Conservation (phyloP, 352 stramenopile species). For the Pythium biforme region DNA sequence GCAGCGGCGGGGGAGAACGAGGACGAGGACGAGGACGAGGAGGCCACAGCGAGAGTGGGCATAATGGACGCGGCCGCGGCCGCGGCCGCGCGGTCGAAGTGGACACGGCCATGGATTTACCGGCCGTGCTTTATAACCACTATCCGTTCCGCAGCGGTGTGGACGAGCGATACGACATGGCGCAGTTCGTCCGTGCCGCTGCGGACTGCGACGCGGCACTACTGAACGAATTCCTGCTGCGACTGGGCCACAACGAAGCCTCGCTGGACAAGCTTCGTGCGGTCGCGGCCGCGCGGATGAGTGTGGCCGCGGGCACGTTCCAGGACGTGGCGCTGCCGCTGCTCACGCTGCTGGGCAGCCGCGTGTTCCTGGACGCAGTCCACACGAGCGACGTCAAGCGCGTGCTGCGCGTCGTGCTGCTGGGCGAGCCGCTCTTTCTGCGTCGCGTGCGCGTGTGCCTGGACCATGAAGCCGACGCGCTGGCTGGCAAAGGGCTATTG, state of each 20-base stretch:
- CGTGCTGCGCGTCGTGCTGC: conserved; percentile 19
- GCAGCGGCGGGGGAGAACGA: neutral
- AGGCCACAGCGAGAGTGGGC: no score
- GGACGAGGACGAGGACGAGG: neutral
- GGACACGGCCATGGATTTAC: conserved; percentile 8
- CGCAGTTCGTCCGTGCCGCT: conserved; percentile 10
- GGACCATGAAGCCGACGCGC: neutral
- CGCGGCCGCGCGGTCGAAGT: neutral
- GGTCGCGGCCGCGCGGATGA: conserved; percentile 7
- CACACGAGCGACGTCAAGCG: conserved; percentile 24
- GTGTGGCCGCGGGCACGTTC: conserved; percentile 10
- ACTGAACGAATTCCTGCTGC: conserved; percentile 11
- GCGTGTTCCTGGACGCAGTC: conserved; percentile 43
- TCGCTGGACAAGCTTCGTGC: conserved; percentile 8
- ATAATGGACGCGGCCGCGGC: neutral
- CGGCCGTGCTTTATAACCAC: conserved; percentile 9
- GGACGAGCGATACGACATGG: conserved; percentile 13
- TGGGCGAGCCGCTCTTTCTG: conserved; percentile 23
- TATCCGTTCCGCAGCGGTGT: conserved; percentile 2
- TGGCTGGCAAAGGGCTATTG: neutral
- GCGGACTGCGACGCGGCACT: neutral
- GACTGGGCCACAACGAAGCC: conserved; percentile 5
- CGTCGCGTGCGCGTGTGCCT: conserved; percentile 16
- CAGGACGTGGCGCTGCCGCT: conserved; percentile 28
- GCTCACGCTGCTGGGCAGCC: conserved; percentile 39